Evolutionary conservation across 306 rosid species (phyloP).

Genomic region (Vigna radiata): DNA sequence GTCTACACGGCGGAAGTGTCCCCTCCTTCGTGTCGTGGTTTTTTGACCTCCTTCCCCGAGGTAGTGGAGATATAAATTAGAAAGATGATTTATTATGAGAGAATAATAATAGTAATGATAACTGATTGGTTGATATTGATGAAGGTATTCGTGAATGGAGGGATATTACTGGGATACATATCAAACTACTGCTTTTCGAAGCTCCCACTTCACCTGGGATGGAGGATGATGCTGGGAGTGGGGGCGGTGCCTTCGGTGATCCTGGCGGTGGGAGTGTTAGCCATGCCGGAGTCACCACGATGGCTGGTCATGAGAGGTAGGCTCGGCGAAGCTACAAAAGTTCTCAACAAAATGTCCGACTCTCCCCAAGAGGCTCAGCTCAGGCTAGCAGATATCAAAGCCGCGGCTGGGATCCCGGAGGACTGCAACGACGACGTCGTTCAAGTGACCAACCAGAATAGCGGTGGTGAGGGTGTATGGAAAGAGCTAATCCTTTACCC

Average conservation of each 20-base stretch:
- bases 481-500: conserved; percentile 69
- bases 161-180: conserved; percentile 80
- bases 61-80: neutral
- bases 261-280: conserved; percentile 58
- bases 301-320: conserved; percentile 91
- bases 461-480: conserved; percentile 67
- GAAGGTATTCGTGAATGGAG: conserved; percentile 73
- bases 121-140: neutral
- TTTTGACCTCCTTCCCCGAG: conserved; percentile 86
- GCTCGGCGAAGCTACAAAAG: conserved; percentile 63
- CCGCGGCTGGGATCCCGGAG: conserved; percentile 74
- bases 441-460: conserved; percentile 43
- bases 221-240: conserved; percentile 88
- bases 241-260: conserved; percentile 72
- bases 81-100: too few relatives aligned
- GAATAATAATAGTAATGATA: too few relatives aligned
- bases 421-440: conserved; percentile 65
- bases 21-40: conserved; percentile 84
- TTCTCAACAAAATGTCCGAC: conserved; percentile 73
- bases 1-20: conserved; percentile 89
- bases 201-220: conserved; percentile 57
- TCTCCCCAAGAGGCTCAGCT: conserved; percentile 63
- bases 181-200: conserved; percentile 76
- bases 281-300: conserved; percentile 92
- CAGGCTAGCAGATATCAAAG: conserved; percentile 72